Conservation (phyloP, 306 rosid species). For the peach (Prunus persica) region DNA sequence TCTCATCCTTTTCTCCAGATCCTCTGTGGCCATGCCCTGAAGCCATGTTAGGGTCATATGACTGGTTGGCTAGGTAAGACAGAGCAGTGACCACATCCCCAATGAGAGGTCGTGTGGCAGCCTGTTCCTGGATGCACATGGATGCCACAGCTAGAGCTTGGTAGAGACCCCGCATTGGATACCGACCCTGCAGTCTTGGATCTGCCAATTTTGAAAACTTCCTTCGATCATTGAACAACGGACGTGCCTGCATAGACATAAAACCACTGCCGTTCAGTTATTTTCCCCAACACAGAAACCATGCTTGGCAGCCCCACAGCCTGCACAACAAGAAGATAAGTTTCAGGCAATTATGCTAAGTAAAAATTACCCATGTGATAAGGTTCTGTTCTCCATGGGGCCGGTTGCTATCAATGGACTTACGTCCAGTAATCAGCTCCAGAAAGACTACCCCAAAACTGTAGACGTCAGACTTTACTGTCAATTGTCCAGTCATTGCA, state of each 20-base stretch:
- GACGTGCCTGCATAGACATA: slow-evolving; percentile 63
- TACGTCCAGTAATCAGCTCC: slow-evolving; percentile 88
- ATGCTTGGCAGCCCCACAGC: slow-evolving; percentile 4
- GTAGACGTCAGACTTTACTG: slow-evolving; percentile 86
- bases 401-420: slow-evolving; percentile 66
- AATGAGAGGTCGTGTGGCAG: slow-evolving; percentile 84
- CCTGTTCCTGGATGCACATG: slow-evolving; percentile 92
- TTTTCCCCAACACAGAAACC: slow-evolving; percentile 6
- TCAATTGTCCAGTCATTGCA: slow-evolving; percentile 92
- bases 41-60: slow-evolving; percentile 53
- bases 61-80: slow-evolving; percentile 79
- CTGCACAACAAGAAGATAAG: slow-evolving; percentile 5
- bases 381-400: slow-evolving; percentile 94
- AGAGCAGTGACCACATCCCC: slow-evolving; percentile 95
- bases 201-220: slow-evolving; percentile 80
- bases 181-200: slow-evolving; percentile 75
- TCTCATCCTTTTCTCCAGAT: slow-evolving; percentile 59
- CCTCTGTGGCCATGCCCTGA: slow-evolving; percentile 55
- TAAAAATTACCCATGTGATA: slow-evolving; percentile 68
- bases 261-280: slow-evolving; percentile 19
- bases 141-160: slow-evolving; percentile 95
- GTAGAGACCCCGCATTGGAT: slow-evolving; percentile 85
- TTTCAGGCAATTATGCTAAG: slow-evolving; percentile 4
- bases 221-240: slow-evolving; percentile 80
- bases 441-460: slow-evolving; percentile 89